Base-by-base conservation (phyloP, 768 basidiomycete species). In the Mycena vitilis region DNA sequence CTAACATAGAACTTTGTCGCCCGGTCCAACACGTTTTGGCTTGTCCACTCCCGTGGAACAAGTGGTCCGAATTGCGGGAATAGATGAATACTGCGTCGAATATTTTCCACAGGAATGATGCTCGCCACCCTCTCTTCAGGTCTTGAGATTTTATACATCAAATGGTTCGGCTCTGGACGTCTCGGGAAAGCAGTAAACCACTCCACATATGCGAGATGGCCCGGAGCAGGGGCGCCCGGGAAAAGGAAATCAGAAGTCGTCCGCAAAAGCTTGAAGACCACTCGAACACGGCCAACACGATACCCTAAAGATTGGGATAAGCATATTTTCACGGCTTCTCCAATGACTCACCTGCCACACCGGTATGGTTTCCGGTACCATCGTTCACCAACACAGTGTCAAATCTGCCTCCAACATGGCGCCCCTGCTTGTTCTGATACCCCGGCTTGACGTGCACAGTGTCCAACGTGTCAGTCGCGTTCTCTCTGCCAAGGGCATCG, bases 161-260 rank as follows among this genome's bases (percentile, higher is more conserved):
- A 51, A 53, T 71, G 65, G 40, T 62, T 60, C 0, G 48, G 51
- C 3, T 66, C 65, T 5, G 59, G 64, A 1, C 20, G 11, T 13
- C 12, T 4, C 11, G 70, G 61, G 56, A 76, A 74, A 9, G 69
- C 49, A 0, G 74, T 63, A 48, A 77, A 80, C 77, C 77, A 79
- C 51, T 79, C 76, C 2, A 80, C 66, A 49, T 77, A 79, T 0
- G 77, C 78, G 1, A 80, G 72, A 62, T 78, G 73, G 0, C 60
- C 47, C 1, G 77, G 71, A 1, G 68, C 60, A 9, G 30, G 51
- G 4, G 18, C 49, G 30, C 11, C 36, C 5, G 63, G 58, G n/a
- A 70, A n/a, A n/a, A n/a, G n/a, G n/a, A n/a, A n/a, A n/a, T n/a
- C n/a, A n/a, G n/a, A n/a, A n/a, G n/a, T n/a, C n/a, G n/a, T n/a